These are phyloP conservation scores for Boechera stricta DNA, from an alignment of 345 rosid genomes.

Conservation along the genomic window DNA sequence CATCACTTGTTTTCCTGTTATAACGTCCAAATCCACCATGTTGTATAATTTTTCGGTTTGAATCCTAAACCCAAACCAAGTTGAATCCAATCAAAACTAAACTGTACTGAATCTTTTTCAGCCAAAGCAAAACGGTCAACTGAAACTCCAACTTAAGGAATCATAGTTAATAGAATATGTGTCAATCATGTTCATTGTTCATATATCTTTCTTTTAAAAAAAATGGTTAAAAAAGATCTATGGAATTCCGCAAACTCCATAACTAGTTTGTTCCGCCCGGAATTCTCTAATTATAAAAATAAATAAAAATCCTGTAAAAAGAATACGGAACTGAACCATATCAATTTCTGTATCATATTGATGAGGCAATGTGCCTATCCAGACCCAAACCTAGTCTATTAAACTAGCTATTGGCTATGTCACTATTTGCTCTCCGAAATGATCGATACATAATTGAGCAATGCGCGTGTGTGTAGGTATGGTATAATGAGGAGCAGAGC, in stretches of 20 bases:
- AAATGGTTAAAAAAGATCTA: background rate
- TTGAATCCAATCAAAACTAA: background rate
- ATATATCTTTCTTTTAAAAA: background rate
- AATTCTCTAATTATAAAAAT: background rate
- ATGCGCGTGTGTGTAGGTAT: slow-evolving; percentile 26
- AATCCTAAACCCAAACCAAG: background rate
- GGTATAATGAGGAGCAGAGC: slow-evolving; percentile 12
- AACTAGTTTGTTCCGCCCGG: background rate
- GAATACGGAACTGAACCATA: background rate
- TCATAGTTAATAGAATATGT: background rate
- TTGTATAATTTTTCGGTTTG: background rate
- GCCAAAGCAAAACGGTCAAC: background rate
- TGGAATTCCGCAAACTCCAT: background rate
- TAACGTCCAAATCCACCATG: background rate
- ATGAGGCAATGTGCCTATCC: background rate
- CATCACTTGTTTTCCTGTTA: background rate
- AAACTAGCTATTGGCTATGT: slow-evolving; percentile 29
- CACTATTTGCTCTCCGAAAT: slow-evolving; percentile 11
- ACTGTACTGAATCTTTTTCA: background rate
- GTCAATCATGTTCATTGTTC: slow-evolving; percentile 1
- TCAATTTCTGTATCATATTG: background rate
- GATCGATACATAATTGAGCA: slow-evolving; percentile 32
- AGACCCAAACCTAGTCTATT: slow-evolving; percentile 15
- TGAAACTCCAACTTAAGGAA: background rate
- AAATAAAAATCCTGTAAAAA: background rate